Percentiles rank a stretch among this genome's conserved stretches.
Evolutionary conservation across 257 asterid genomes (phyloP).

Genomic region (Petunia secreta): DNA sequence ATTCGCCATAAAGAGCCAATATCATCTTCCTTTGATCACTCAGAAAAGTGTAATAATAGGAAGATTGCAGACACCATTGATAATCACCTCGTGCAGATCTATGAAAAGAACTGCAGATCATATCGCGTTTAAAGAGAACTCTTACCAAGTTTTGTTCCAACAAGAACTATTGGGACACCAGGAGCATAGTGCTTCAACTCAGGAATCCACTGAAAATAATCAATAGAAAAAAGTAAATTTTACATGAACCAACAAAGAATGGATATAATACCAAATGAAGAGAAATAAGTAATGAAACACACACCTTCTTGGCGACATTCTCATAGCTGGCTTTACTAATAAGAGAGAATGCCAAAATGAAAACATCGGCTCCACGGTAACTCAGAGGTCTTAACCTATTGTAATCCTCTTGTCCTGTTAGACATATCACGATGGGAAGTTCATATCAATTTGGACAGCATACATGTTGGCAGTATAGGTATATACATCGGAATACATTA

Average conservation of each 20-base stretch:
- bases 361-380: slow-evolving; percentile 47
- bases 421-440: not conserved
- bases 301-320: slow-evolving; percentile 42
- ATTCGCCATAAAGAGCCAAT: not conserved
- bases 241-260: not conserved
- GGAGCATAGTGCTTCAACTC: slow-evolving; percentile 48
- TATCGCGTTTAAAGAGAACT: not conserved
- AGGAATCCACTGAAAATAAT: slow-evolving; percentile 43
- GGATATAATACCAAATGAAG: not conserved
- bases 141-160: slow-evolving; percentile 48
- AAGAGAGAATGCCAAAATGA: slow-evolving; percentile 46
- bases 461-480: slow-evolving; percentile 11
- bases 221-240: slow-evolving; percentile 8
- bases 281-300: not conserved
- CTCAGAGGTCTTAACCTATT: slow-evolving; percentile 45
- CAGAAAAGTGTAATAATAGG: not conserved
- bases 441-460: not conserved
- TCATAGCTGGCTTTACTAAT: slow-evolving; percentile 46
- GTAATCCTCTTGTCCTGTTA: slow-evolving; percentile 44
- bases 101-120: slow-evolving; percentile 4
- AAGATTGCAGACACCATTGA: not conserved
- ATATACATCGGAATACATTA: slow-evolving; percentile 6
- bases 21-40: not conserved
- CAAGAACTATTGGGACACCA: slow-evolving; percentile 45
- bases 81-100: not conserved